Percentiles rank a stretch among this genome's conserved stretches.
These are phyloP conservation scores for Beauveria pseudobassiana DNA, from an alignment of 2,329 filamentous ascomycete genomes.

Conservation along the genomic window DNA sequence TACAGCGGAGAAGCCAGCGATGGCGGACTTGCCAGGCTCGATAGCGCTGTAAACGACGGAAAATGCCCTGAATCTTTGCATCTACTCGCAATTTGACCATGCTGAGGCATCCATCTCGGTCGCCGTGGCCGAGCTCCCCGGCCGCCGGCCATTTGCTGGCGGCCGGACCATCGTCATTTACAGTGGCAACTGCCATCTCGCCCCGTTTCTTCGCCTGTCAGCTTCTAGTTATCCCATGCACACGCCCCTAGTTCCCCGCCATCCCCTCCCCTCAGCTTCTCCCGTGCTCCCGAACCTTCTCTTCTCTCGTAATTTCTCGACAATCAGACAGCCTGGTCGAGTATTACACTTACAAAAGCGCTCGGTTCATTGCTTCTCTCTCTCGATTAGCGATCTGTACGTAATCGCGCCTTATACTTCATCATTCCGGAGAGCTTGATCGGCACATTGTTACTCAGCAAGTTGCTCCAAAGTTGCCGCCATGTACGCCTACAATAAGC, in stretches of 20 bases:
- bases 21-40: not conserved
- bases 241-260: slow-evolving; percentile 9
- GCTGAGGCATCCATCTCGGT: not conserved
- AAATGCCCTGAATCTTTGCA: not conserved
- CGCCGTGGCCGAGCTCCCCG: slow-evolving; percentile 3
- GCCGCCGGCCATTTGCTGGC: not conserved
- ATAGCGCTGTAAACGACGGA: not conserved
- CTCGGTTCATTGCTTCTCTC: not conserved
- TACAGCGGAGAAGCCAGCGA: not conserved
- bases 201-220: not conserved
- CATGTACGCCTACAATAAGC: slow-evolving; percentile 31
- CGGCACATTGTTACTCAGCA: too few relatives aligned
- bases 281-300: not conserved
- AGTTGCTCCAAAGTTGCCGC: not conserved
- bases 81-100: not conserved
- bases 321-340: not conserved
- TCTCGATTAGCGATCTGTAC: not conserved
- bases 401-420: not conserved
- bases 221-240: not conserved
- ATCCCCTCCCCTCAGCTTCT: not conserved
- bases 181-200: not conserved
- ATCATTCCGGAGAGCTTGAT: too few relatives aligned
- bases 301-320: not conserved
- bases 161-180: too few relatives aligned
- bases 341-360: not conserved